A percentile compares a stretch with the other conserved stretches of the same genome.
phyloP scores from a whole-genome alignment of 768 basidiomycete genomes.

The Trametes cinnabarina region DNA sequence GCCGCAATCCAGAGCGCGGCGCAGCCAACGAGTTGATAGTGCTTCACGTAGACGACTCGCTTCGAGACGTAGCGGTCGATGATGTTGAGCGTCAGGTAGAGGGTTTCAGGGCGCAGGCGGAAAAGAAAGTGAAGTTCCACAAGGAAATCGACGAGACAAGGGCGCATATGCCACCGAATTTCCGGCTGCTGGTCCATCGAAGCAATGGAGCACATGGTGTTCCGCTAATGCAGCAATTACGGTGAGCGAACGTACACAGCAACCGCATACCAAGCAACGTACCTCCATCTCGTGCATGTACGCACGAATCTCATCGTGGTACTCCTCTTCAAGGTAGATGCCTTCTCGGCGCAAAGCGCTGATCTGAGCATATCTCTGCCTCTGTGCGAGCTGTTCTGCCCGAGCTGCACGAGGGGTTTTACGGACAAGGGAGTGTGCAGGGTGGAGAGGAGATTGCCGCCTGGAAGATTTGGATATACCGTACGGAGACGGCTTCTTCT shows the following conservation, averaged over 20 bases:
- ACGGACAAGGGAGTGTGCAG: slow-evolving; percentile 52
- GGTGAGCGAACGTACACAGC: neutral
- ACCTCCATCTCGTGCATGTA: slow-evolving; percentile 99
- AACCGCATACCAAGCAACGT: slow-evolving; percentile 34
- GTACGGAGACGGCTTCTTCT: slow-evolving; percentile 82
- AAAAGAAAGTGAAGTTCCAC: slow-evolving; percentile 98
- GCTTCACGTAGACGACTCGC: slow-evolving; percentile 97
- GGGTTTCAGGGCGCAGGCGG: slow-evolving; percentile 95
- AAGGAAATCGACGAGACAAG: slow-evolving; percentile 96
- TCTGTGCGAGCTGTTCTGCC: slow-evolving; percentile 56
- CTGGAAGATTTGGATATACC: slow-evolving; percentile 71
- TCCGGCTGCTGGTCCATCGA: slow-evolving; percentile 99
- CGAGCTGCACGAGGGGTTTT: slow-evolving; percentile 69
- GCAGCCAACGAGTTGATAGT: slow-evolving; percentile 98
- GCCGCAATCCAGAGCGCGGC: slow-evolving; percentile 99
- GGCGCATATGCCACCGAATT: slow-evolving; percentile 99
- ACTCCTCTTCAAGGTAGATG: slow-evolving; percentile 89
- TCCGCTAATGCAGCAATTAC: slow-evolving; percentile 46
- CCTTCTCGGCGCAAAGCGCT: slow-evolving; percentile 68
- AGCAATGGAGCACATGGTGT: slow-evolving; percentile 86
- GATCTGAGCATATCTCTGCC: slow-evolving; percentile 68
- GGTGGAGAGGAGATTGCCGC: slow-evolving; percentile 37
- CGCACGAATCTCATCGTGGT: slow-evolving; percentile 84
- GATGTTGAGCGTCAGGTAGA: slow-evolving; percentile 98
- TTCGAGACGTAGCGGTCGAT: slow-evolving; percentile 99